phyloP scores from a whole-genome alignment of 2,329 filamentous ascomycete genomes.

The Blastomyces gilchristii region DNA sequence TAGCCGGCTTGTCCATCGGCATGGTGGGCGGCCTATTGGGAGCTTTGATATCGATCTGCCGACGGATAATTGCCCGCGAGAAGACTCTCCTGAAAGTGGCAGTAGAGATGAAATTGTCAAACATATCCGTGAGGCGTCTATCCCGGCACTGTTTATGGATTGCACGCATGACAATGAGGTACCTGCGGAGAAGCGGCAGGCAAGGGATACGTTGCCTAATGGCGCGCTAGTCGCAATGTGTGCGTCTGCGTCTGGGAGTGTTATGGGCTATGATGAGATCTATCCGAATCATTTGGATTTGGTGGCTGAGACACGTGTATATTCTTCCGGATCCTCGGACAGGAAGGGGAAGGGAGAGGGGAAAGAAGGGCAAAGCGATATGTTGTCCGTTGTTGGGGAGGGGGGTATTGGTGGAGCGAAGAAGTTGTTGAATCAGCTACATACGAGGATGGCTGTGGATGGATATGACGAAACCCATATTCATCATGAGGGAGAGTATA shows the following conservation, averaged over 20 bases:
- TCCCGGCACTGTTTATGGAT: conserved; percentile 96
- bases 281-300: conserved; percentile 90
- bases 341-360: conserved; percentile 19
- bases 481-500: conserved; percentile 90
- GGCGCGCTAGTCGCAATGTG: conserved; percentile 95
- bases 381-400: conserved; percentile 59
- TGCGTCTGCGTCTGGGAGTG: conserved; percentile 83
- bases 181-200: conserved; percentile 88
- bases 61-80: conserved; percentile 40
- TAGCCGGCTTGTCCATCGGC: conserved; percentile 82
- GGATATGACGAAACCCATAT: conserved; percentile 93
- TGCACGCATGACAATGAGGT: conserved; percentile 98
- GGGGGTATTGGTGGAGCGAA: conserved; percentile 84
- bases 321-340: conserved; percentile 65
- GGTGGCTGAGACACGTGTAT: conserved; percentile 76
- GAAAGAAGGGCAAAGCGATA: conserved; percentile 26
- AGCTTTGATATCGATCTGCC: conserved; percentile 94
- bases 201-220: conserved; percentile 85
- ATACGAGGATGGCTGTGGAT: conserved; percentile 89
- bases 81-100: conserved; percentile 29
- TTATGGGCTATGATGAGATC: conserved; percentile 96
- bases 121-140: conserved; percentile 73
- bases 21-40: conserved; percentile 87
- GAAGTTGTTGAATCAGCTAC: conserved; percentile 87
- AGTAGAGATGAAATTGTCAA: conserved; percentile 54